Conservation (phyloP, 2,329 filamentous ascomycete species). For the Talaromyces sp. region DNA sequence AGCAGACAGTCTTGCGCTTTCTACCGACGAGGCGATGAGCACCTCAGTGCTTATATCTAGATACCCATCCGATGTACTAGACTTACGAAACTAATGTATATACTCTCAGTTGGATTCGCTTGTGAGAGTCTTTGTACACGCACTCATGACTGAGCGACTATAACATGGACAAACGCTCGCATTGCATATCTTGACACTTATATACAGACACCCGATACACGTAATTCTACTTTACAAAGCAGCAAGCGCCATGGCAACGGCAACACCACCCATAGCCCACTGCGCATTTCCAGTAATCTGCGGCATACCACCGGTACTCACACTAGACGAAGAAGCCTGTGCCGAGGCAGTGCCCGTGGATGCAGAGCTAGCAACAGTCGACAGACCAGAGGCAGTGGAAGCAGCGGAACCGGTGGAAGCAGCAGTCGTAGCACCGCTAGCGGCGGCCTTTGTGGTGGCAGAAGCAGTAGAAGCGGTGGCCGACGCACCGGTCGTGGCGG, state of each 20-base stretch:
- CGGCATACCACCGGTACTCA: slow-evolving; percentile 17
- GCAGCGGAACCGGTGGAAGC: not conserved
- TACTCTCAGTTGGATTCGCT: not conserved
- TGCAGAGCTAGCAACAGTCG: slow-evolving; percentile 6
- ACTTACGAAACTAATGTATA: not conserved
- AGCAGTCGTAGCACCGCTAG: not conserved
- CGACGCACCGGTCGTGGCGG: slow-evolving; percentile 1
- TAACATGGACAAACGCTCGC: not conserved
- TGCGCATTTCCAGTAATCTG: slow-evolving; percentile 18
- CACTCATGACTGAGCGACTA: not conserved
- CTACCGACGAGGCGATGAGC: not conserved
- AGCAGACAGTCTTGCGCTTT: too few relatives aligned
- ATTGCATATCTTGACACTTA: not conserved
- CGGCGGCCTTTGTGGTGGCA: not conserved
- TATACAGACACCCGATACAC: not conserved
- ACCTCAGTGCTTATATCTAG: too few relatives aligned
- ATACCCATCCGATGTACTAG: not conserved
- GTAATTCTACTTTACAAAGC: slow-evolving; percentile 9
- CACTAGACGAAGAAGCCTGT: slow-evolving; percentile 2
- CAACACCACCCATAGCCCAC: slow-evolving; percentile 19
- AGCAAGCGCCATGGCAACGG: slow-evolving; percentile 17
- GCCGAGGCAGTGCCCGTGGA: slow-evolving; percentile 13
- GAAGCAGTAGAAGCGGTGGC: not conserved
- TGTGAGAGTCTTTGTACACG: not conserved
- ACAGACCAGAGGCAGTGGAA: slow-evolving; percentile 1